Evolutionary conservation across 495 filamentous ascomycete genomes (phyloP).

Genomic region (Neurospora tetrasperma): DNA sequence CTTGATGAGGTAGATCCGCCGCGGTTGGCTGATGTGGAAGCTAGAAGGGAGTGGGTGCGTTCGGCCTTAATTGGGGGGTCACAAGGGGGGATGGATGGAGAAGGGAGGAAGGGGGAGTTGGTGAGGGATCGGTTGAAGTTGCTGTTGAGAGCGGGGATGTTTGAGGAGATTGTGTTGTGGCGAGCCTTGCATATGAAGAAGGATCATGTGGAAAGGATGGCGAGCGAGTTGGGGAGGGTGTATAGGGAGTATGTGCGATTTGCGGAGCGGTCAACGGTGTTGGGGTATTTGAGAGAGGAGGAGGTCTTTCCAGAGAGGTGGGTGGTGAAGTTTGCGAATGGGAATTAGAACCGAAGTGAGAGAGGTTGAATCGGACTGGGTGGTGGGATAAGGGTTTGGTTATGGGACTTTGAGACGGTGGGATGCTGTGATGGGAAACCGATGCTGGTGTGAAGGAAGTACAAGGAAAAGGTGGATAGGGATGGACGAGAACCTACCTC

Average conservation of each 20-base stretch:
- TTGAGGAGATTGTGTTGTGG: background rate
- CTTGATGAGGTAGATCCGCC: too few relatives aligned
- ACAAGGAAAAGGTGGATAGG: too few relatives aligned
- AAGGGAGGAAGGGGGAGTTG: background rate
- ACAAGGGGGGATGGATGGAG: background rate
- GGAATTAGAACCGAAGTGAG: too few relatives aligned
- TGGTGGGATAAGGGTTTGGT: too few relatives aligned
- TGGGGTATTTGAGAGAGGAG: background rate
- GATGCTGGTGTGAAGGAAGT: too few relatives aligned
- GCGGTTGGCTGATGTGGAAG: too few relatives aligned
- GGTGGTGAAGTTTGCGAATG: background rate
- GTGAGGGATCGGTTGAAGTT: background rate
- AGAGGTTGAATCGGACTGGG: too few relatives aligned
- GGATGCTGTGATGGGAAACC: too few relatives aligned
- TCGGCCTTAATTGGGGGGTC: too few relatives aligned
- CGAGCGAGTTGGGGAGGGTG: background rate
- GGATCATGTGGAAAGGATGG: background rate
- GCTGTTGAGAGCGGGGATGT: background rate
- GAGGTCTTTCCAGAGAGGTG: background rate
- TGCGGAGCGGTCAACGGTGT: background rate
- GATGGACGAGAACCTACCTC: too few relatives aligned
- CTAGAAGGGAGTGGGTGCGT: too few relatives aligned
- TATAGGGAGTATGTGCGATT: background rate
- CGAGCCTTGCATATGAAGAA: background rate
- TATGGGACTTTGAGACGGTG: too few relatives aligned